Evolutionary conservation across 2,329 filamentous ascomycete species (phyloP), one percentile per base, ranked within the genome.

Genomic region (Chaetothyriales sp.): DNA sequence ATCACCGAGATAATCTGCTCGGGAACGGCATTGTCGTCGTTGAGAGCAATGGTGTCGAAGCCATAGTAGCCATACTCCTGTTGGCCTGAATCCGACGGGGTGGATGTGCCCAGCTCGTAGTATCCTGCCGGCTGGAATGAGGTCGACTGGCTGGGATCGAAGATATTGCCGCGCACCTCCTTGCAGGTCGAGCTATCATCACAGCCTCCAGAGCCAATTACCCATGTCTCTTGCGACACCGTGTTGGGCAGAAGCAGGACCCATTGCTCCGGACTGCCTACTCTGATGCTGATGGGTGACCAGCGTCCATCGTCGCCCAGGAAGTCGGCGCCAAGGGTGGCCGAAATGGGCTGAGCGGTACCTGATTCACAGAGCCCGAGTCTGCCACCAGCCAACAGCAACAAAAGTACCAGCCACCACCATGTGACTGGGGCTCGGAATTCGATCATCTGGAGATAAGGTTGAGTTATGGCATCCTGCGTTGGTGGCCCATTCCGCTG

Each of bases 41-140:
- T 51, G 20, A 65, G 43, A 3, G 51, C 55, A 15, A 69, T 51
- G n/a, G 53, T 62, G 51, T 69, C 67, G 49, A 56, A 62, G 26
- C 66, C 67, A 57, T 66, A 68, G 48, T 66, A 60, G 2, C 61
- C 65, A 49, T 57, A 56, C 25, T 59, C 51, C 5, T 55, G 56
- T 10, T 61, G 51, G 45, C 53, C 47, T 12, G 52, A 47, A 32
- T 32, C 18, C 9, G 18, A 18, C 18, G 51, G 22, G 28, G 55
- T 49, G 28, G 59, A 52, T 22, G 53, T 53, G 32, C 60, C 59
- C 20, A 64, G 53, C 39, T 63, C 58, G 49, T 60, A 65, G 36
- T 53, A 50, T 1, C 62, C 62, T 19, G 56, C 36, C n/a, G 51
- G 44, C 15, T 55, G 20, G 62, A 66, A 68, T 2, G 64, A 61